Evolutionary conservation across 1,284 basidiomycete species (phyloP), one percentile per base, ranked within the genome.

Genomic region (Mrakiaceae sp.): DNA sequence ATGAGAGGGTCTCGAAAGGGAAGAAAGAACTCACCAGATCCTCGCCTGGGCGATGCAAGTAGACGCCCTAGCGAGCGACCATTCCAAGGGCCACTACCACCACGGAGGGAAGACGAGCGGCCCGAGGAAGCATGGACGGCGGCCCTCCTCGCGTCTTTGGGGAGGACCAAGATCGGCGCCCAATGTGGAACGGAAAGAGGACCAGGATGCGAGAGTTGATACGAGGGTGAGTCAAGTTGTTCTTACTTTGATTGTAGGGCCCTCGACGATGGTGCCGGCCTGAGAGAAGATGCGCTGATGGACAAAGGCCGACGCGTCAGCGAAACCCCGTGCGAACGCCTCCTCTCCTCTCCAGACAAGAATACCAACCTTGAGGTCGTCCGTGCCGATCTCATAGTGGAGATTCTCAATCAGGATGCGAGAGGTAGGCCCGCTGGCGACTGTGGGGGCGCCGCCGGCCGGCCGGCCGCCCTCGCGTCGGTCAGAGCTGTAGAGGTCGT

Each of bases 381-480:
- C 85, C 72, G 87, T 82, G 66, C 87, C 89, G 60, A 98, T 85
- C 72, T 97, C 93, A 72, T 96, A 98, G 77, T 98, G 94, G 71
- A 98, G 72, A 75, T 92, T 92, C 68, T 87, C 85, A 69, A 97
- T 86, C 70, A 87, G 76, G 69, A 97, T 83, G 72, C 84, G 85
- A 66, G 81, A 82, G 73, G 82, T 84, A 60, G 78, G 69, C 69
- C 71, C 63, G 73, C 71, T 75, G 60, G 72, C 73, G 42, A 64
- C 70, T 9, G 65, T 69, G n/a, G 68, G 68, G 47, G 63, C 64
- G n/a, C 69, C 69, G 5, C 68, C 64, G 46, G 64, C 67, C 11
- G 68, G 67, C 6, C 67, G 43, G 11, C 64, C 62, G 14, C 60
- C 58, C 39, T 60, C 60, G 27, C 47, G 47, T 47, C 56, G 46